Evolutionary conservation across 768 basidiomycete genomes (phyloP).

Genomic region (Amanita inopinata): DNA sequence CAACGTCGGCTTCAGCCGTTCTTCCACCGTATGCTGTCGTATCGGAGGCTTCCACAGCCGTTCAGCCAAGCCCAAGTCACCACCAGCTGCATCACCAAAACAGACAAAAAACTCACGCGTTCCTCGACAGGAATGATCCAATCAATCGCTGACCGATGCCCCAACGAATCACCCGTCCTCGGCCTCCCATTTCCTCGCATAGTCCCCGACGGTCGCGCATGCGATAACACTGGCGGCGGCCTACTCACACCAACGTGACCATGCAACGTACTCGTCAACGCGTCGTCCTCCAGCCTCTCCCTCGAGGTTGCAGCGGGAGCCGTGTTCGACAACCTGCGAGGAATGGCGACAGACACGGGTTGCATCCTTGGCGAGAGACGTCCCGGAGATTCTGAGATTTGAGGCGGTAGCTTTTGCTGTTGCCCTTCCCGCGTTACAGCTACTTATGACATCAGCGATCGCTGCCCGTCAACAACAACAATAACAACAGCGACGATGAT

Average conservation of each 20-base stretch:
- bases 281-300: neutral
- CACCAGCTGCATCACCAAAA: conserved; percentile 13
- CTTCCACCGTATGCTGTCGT: conserved; percentile 31
- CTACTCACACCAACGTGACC: neutral
- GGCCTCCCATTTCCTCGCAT: conserved; percentile 5
- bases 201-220: neutral
- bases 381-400: no score
- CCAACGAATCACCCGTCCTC: conserved; percentile 14
- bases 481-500: no score
- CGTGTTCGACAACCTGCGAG: neutral
- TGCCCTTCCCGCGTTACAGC: no score
- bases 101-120: neutral
- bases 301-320: neutral
- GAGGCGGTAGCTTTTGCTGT: no score
- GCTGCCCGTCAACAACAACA: no score
- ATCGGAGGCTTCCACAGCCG: neutral
- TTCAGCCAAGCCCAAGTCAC: conserved; percentile 6
- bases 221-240: conserved; percentile 3
- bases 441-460: no score
- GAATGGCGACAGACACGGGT: neutral
- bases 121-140: conserved; percentile 29
- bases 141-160: conserved; percentile 25
- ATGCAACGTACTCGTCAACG: no score
- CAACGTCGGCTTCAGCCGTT: conserved; percentile 48
- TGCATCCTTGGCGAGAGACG: neutral